These are phyloP conservation scores for Bothriochloa decipiens DNA, from an alignment of 176 grass and related monocot genomes.

Conservation along the genomic window DNA sequence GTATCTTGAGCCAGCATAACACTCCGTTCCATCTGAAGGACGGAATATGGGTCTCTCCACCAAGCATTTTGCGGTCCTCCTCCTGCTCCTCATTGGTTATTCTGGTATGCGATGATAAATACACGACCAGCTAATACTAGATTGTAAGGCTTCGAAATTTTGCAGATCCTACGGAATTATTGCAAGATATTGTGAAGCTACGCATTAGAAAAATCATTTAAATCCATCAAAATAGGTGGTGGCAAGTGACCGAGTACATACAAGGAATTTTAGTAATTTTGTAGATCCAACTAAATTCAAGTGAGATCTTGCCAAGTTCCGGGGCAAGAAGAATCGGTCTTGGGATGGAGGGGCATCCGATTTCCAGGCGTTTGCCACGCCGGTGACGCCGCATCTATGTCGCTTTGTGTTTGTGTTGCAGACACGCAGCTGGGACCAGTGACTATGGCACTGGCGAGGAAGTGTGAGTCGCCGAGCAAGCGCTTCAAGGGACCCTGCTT, in stretches of 20 bases:
- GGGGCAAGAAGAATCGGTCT: too few relatives aligned
- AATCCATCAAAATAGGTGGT: too few relatives aligned
- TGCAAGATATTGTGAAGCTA: background rate
- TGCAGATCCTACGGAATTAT: background rate
- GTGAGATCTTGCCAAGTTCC: too few relatives aligned
- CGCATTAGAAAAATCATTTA: too few relatives aligned
- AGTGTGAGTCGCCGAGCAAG: conserved; percentile 20
- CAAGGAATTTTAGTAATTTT: too few relatives aligned
- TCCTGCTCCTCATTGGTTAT: conserved; percentile 1
- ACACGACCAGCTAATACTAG: background rate
- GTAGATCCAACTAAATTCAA: too few relatives aligned
- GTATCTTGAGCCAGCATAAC: background rate
- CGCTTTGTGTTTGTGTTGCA: background rate
- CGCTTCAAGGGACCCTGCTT: conserved; percentile 45
- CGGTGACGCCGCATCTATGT: background rate
- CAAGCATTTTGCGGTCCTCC: background rate
- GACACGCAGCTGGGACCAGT: background rate
- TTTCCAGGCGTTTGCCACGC: too few relatives aligned
- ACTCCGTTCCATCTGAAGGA: background rate
- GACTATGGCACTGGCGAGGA: background rate
- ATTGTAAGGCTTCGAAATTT: background rate
- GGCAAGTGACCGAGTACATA: too few relatives aligned
- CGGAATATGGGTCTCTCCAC: conserved; percentile 2
- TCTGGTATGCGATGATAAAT: background rate
- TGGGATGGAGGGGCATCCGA: too few relatives aligned